Conservation (phyloP, 805 yeast species). For the Metschnikowia lochheadii region DNA sequence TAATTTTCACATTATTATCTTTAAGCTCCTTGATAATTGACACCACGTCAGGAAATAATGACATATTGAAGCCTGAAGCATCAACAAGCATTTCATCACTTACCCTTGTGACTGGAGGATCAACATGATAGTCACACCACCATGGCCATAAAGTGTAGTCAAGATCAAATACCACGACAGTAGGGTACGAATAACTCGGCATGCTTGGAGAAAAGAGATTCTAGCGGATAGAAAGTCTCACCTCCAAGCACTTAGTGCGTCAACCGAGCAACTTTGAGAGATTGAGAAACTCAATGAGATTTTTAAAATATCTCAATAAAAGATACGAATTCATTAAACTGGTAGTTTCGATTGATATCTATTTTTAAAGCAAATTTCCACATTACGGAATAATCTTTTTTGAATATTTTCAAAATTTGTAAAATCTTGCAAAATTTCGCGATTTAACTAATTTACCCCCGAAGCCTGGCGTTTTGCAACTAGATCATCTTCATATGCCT, state of each 20-base stretch:
- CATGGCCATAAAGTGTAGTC: constrained; percentile 81
- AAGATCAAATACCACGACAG: constrained; percentile 64
- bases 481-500: constrained; percentile 11
- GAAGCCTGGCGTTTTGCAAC: not conserved
- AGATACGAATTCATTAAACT: not conserved
- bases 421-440: not conserved
- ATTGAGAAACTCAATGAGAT: not conserved
- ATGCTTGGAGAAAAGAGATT: not conserved
- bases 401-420: not conserved
- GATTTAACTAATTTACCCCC: not conserved
- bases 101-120: constrained; percentile 38
- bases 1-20: constrained; percentile 44
- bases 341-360: not conserved
- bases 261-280: not conserved
- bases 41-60: constrained; percentile 66
- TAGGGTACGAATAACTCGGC: constrained; percentile 21
- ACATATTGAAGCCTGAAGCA: constrained; percentile 48
- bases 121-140: constrained; percentile 77
- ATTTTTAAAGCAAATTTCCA: not conserved
- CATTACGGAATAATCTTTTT: not conserved
- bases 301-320: not conserved
- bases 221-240: not conserved
- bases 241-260: not conserved
- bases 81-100: constrained; percentile 43
- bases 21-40: constrained; percentile 53